Evolutionary conservation across 2,329 filamentous ascomycete species (phyloP).

Genomic region (Penicillium verrucosum): DNA sequence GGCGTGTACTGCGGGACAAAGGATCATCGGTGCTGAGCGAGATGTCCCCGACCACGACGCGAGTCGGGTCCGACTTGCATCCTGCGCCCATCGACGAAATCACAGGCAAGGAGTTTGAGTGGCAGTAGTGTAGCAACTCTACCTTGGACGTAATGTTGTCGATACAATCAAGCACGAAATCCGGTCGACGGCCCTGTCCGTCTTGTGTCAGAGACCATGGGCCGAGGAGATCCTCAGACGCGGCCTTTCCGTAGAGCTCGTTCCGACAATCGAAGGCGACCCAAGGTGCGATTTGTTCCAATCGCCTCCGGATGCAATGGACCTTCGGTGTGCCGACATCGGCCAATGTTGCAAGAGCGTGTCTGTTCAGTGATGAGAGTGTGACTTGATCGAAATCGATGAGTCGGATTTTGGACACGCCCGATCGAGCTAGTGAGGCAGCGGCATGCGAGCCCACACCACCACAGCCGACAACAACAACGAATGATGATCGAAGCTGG

Average conservation of each 20-base stretch:
- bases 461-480: constrained; percentile 88
- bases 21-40: constrained; percentile 83
- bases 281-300: constrained; percentile 90
- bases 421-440: constrained; percentile 80
- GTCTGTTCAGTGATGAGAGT: constrained; percentile 88
- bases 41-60: constrained; percentile 88
- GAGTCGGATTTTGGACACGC: constrained; percentile 80
- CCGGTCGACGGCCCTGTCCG: constrained; percentile 55
- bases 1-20: constrained; percentile 77
- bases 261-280: constrained; percentile 81
- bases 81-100: constrained; percentile 96
- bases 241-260: constrained; percentile 72
- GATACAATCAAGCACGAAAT: constrained; percentile 94
- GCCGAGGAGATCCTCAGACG: constrained; percentile 64
- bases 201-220: constrained; percentile 57
- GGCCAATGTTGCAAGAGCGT: constrained; percentile 87
- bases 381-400: constrained; percentile 98
- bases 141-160: constrained; percentile 99
- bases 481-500: constrained; percentile 75
- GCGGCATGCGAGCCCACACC: constrained; percentile 92
- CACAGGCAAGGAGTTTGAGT: constrained; percentile 71
- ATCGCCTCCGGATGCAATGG: constrained; percentile 70
- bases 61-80: constrained; percentile 82
- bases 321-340: constrained; percentile 95
- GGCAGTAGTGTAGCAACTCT: constrained; percentile 80